Conservation (phyloP, 768 basidiomycete species). For the Termitomyces titanicus region DNA sequence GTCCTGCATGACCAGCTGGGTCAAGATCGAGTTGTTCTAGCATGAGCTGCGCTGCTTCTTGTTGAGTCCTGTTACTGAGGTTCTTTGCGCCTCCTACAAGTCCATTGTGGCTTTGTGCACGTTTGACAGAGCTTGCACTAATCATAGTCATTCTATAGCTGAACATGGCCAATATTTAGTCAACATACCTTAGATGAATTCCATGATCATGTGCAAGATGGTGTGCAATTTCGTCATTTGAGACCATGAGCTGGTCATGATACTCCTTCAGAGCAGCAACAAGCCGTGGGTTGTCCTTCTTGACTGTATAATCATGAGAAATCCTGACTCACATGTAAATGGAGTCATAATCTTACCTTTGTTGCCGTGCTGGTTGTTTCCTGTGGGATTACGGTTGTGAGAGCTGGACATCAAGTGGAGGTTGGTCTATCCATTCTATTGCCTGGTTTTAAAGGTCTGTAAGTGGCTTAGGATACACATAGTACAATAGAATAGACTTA, state of each 20-base stretch:
- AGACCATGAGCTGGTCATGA: background rate
- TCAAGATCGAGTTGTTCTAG: background rate
- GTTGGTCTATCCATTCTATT: background rate
- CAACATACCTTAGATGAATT: too few species aligned
- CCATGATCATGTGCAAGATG: too few species aligned
- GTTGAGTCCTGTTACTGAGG: too few species aligned
- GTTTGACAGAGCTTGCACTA: background rate
- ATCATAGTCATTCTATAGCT: too few species aligned
- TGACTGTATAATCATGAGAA: background rate
- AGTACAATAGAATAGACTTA: background rate
- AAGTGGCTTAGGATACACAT: background rate
- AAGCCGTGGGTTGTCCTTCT: background rate
- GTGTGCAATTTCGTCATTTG: background rate
- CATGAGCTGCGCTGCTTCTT: background rate
- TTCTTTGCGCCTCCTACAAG: too few species aligned
- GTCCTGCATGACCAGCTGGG: background rate
- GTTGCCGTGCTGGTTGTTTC: background rate
- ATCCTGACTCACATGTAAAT: background rate
- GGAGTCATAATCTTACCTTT: background rate
- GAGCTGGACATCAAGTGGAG: background rate
- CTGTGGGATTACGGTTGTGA: too few species aligned
- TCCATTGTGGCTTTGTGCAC: background rate
- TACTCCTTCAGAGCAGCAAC: conserved; percentile 18
- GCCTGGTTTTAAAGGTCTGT: background rate
- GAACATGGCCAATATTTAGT: too few species aligned